Evolutionary conservation across 106 monocot genomes (phyloP).

Genomic region (Apostasia shenzhenica): DNA sequence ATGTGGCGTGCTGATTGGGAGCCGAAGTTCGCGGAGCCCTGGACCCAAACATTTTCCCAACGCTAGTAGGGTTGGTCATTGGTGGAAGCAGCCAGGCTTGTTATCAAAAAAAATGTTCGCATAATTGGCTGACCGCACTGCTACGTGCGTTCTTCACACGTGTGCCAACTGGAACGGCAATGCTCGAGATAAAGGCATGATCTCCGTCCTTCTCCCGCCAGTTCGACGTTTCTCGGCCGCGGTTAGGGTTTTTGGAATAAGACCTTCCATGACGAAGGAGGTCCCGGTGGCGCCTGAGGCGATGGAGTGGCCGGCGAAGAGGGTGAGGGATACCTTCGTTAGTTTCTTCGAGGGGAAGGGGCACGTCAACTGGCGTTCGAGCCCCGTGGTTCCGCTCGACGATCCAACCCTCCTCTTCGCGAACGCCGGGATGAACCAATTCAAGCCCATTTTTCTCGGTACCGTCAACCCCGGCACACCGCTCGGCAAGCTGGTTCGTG

Average conservation of each 20-base stretch:
- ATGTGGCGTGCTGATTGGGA: too few species aligned
- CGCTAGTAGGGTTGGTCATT: too few species aligned
- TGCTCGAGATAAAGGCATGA: not conserved
- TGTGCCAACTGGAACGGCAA: too few species aligned
- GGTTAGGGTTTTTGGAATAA: not conserved
- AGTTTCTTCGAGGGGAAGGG: slow-evolving; percentile 66
- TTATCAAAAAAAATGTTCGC: too few species aligned
- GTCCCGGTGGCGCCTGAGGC: not conserved
- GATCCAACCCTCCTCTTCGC: slow-evolving; percentile 96
- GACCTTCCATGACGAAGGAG: not conserved
- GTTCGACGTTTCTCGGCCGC: not conserved
- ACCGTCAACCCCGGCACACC: slow-evolving; percentile 63
- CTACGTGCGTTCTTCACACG: too few species aligned
- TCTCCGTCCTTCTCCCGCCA: not conserved
- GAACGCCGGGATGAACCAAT: slow-evolving; percentile 99
- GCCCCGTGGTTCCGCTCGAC: slow-evolving; percentile 89
- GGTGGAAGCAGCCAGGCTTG: too few species aligned
- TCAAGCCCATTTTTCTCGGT: slow-evolving; percentile 90
- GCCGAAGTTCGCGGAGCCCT: too few species aligned
- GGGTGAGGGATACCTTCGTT: slow-evolving; percentile 59
- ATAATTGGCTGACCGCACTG: too few species aligned
- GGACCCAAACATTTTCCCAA: too few species aligned
- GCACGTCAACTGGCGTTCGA: slow-evolving; percentile 74
- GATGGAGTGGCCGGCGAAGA: slow-evolving; percentile 62
- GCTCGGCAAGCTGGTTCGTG: slow-evolving; percentile 58